Base-by-base conservation (phyloP, 257 asterid genomes). In the Rehmannia glutinosa region DNA sequence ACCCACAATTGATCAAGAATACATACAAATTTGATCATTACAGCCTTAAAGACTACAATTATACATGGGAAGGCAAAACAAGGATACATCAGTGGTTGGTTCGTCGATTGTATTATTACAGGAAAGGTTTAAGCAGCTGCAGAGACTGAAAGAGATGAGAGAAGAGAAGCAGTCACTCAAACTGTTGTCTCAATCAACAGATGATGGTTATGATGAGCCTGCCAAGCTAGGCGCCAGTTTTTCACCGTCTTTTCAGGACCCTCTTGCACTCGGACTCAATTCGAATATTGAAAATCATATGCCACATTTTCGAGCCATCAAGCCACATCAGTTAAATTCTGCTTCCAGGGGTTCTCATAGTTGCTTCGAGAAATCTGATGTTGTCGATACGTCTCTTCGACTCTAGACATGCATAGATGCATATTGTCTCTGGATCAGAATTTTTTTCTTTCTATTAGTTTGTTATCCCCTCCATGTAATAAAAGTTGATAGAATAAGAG, bases 381-480 rank as follows among this genome's bases (percentile, higher is more conserved):
- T 74, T 59, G 69, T 69, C 28, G 85, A 81, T 74, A 81, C 86
- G 7, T 81, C 83, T 28, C 86, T 77, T 74, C 83, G 70, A 75
- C 83, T 81, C 72, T 77, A 77, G 64, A 51, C 27, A 28, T 19
- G 3, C 15, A 11, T 38, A 43, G 4, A 16, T 71, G 30, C 11
- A 4, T 25, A 25, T 19, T 62, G 20, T 39, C 36, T 55, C n/a
- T n/a, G n/a, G 53, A 47, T 69, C 50, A 39, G 30, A 16, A 8
- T 46, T 43, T 19, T 38, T 6, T 42, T 28, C 12, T 61, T 39
- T 24, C 35, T 27, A 5, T 27, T 13, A 6, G 15, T 64, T 65
- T 35, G 17, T 21, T 64, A 21, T 41, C 0, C 10, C 20, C 45
- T 39, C 16, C 11, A 50, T 75, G 76, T 70, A 70, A 50, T 45